Base-by-base conservation (phyloP, 306 rosid species). In the Citrullus colocynthis region DNA sequence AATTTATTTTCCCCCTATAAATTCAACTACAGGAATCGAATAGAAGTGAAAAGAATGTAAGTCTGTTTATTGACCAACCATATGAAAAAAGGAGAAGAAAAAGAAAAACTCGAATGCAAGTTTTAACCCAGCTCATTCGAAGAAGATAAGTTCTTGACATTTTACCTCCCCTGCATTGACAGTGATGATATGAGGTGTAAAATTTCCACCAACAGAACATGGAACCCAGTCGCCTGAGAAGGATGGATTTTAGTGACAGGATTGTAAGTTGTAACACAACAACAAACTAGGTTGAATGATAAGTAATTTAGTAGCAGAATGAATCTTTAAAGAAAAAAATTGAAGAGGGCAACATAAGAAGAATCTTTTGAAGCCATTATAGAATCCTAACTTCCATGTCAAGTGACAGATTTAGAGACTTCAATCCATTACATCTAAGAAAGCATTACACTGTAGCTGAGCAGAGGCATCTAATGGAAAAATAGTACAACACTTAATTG, bases 81-180 rank as follows among this genome's bases (percentile, higher is more conserved):
- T 28, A 30, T 28, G 34, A 59, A 60, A 60, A 28, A 60, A 55
- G 7, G 5, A 21, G 1, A 21, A 63, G 12, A 42, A 37, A 66
- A 67, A n/a, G 49, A 9, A 39, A 13, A 44, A 13, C 54, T 69
- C 75, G 42, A 10, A 20, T 5, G 42, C 59, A 14, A 41, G 59
- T 71, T 70, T 45, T 20, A 72, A 6, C 5, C 32, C 74, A 41
- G 32, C 32, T 67, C 41, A 13, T 70, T 12, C 1, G 57, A 44
- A 69, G n/a, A 69, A 20, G n/a, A 49, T 51, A 48, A 30, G 77
- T 73, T 48, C 52, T 51, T 11, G 14, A 73, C 56, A 74, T 74
- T 74, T 85, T 87, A 90, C 98, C 98, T 94, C 97, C 78, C 98
- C 98, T 1, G 94, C 41, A 80, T 90, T 90, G 78, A 94, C 97